Evolutionary conservation across 2,329 filamentous ascomycete species (phyloP), one percentile per base, ranked within the genome.

Genomic region (Teratosphaeria gauchensis): DNA sequence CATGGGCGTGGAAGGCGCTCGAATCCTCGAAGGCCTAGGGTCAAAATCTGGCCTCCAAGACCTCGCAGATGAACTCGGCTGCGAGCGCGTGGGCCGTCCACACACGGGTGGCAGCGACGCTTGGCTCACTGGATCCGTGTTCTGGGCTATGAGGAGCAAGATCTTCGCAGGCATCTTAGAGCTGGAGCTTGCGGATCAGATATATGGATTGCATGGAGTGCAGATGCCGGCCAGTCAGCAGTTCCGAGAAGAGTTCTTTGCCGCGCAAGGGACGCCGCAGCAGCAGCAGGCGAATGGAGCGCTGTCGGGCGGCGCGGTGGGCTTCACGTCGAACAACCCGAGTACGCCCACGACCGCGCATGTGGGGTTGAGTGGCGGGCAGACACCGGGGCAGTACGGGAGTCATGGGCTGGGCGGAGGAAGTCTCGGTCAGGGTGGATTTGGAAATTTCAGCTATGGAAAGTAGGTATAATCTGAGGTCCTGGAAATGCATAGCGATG

Each of bases 61-160:
- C 73, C 90, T 97, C 64, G 92, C 92, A 12, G 92, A 97, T 63
- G 89, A 92, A 61, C 84, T 99, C 61, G 92, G 91, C 68, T 88
- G 96, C 59, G 91, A 94, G 76, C 85, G 94, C 54, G 81, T 95
- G 33, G 94, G 94, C 11, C 84, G 86, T 35, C 89, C 90, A 56
- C 94, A 99, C 73, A 92, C 95, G 71, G 94, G 92, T 46, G 94
- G 92, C 31, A 95, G 90, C 0, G 94, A 99, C 74, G 92, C 91
- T 21, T 83, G 96, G 67, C 83, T 99, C 32, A 99, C 94, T 0
- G 94, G 94, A 54, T 87, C 88, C 67, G 90, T 96, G 32, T 99
- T 96, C 76, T 99, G 95, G 83, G 88, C 91, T 68, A 88, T 97
- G 80, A 85, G 87, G 60, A 87, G 91, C 71, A 86, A 89, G 70